Evolutionary conservation across 192 early-diverging fungal genomes (phyloP), one percentile per base, ranked within the genome.

Genomic region (Cetraspora pellucida): DNA sequence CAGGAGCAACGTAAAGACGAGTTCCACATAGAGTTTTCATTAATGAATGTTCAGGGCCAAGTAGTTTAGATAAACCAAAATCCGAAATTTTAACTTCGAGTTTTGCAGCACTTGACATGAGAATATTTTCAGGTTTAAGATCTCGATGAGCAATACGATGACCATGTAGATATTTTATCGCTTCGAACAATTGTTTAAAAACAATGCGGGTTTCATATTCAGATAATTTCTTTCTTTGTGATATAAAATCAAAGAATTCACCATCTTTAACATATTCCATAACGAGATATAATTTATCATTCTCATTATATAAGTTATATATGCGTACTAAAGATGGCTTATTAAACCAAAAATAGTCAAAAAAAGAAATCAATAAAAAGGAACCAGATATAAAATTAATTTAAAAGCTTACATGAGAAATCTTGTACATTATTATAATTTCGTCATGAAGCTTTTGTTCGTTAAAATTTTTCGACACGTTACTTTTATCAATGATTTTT

Each of bases 241-340:
- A 90, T 68, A 98, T 95, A 45, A 92, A 90, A 73, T 97, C 96
- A 83, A 98, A 98, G 17, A 98, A 83, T 81, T 98, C 97, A 61
- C 95, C 95, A 72, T 93, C 95, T 13, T 87, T 85, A 5, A 93
- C 92, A 69, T 60, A 74, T 16, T 74, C 72, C 30, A 74, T 74
- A 3, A 74, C 27, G 59, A 74, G 37, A 43, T 69, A 47, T 43
- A 69, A 19, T n/a, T 46, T 25, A 17, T 69, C 67, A 43, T 25
- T 37, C 10, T 43, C 46, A 45, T 69, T 37, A 31, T 30, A 69
- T 16, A 49, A 19, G 16, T 69, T 37, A 49, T 47, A 69, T 43
- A 69, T 3, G 17, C 21, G 10, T 11, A 21, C 21, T 25, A 61
- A 28, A 8, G 59, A 19, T 19, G 17, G 59, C 25, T 61, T 37